Percentiles rank a stretch among this genome's conserved stretches.
Conservation (phyloP, 495 filamentous ascomycete genomes). For the Penicillium salamii region DNA sequence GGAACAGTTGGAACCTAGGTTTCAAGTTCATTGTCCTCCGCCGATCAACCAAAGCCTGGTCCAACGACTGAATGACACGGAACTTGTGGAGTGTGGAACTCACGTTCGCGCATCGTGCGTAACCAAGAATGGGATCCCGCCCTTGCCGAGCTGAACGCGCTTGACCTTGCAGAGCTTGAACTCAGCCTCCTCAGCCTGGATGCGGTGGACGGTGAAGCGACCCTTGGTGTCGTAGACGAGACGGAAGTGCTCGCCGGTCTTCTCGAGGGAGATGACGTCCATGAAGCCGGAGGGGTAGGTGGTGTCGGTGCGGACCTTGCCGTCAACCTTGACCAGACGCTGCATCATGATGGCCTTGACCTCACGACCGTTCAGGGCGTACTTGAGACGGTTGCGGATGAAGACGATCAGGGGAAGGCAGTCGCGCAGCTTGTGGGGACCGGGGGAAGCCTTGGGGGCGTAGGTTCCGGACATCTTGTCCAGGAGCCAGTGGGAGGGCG, state of each 20-base stretch:
- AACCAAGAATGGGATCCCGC: conserved; percentile 99
- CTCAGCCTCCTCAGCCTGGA: conserved; percentile 93
- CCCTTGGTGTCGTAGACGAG: conserved; percentile 99
- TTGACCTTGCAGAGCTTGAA: conserved; percentile 99
- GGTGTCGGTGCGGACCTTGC: conserved; percentile 97
- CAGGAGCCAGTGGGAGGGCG: conserved; percentile 98
- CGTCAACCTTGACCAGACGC: conserved; percentile 98
- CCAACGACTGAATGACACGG: conserved; percentile 98
- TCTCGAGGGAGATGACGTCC: conserved; percentile 99
- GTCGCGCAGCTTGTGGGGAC: conserved; percentile 98
- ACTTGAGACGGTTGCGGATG: conserved; percentile 98
- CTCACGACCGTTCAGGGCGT: conserved; percentile 98
- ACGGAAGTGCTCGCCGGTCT: conserved; percentile 99
- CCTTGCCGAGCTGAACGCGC: conserved; percentile 96
- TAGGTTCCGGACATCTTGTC: conserved; percentile 99
- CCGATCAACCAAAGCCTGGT: conserved; percentile 91
- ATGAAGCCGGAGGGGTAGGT: conserved; percentile 99
- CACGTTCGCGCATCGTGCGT: conserved; percentile 99
- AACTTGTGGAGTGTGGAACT: conserved; percentile 66
- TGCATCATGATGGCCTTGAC: conserved; percentile 98
- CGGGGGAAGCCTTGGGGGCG: conserved; percentile 90
- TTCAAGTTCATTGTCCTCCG: conserved; percentile 40
- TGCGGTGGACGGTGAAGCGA: conserved; percentile 99
- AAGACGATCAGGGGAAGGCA: conserved; percentile 99
- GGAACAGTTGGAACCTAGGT: conserved; percentile 25